phyloP scores from a whole-genome alignment of 2,329 filamentous ascomycete genomes.

The Aureobasidium mangrovei region DNA sequence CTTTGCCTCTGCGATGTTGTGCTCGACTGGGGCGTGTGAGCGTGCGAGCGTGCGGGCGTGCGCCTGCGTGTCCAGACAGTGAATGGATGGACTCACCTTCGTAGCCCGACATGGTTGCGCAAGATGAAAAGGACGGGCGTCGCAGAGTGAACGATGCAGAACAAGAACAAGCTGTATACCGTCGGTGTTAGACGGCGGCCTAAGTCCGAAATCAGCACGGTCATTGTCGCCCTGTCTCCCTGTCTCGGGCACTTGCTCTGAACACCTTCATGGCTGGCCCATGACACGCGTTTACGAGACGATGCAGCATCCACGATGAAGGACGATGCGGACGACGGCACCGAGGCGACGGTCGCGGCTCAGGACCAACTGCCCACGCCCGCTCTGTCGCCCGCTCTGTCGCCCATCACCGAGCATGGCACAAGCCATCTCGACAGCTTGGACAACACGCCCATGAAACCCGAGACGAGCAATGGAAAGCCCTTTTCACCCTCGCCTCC shows the following conservation, averaged over 20 bases:
- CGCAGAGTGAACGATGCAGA: neutral
- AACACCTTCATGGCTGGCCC: neutral
- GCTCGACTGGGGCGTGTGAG: slow-evolving; percentile 35
- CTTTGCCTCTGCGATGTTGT: slow-evolving; percentile 36
- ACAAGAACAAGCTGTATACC: neutral
- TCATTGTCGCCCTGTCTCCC: too few species aligned
- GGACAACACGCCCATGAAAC: neutral
- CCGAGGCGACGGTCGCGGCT: neutral
- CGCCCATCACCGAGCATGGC: slow-evolving; percentile 23
- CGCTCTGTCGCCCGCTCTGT: slow-evolving; percentile 17
- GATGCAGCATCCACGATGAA: slow-evolving; percentile 4
- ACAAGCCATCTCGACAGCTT: neutral
- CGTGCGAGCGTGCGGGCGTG: too few species aligned
- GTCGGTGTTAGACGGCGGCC: neutral
- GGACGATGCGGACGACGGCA: neutral
- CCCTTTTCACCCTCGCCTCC: slow-evolving; percentile 27
- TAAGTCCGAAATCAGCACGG: too few species aligned
- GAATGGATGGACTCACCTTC: slow-evolving; percentile 28
- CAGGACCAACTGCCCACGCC: slow-evolving; percentile 23
- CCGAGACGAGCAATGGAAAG: slow-evolving; percentile 14
- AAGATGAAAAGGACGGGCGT: neutral
- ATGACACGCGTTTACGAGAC: neutral
- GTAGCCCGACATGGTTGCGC: slow-evolving; percentile 36
- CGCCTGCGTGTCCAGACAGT: neutral
- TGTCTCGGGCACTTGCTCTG: neutral